Evolutionary conservation across 2,329 filamentous ascomycete genomes (phyloP).

Genomic region (Fusarium aywerte): DNA sequence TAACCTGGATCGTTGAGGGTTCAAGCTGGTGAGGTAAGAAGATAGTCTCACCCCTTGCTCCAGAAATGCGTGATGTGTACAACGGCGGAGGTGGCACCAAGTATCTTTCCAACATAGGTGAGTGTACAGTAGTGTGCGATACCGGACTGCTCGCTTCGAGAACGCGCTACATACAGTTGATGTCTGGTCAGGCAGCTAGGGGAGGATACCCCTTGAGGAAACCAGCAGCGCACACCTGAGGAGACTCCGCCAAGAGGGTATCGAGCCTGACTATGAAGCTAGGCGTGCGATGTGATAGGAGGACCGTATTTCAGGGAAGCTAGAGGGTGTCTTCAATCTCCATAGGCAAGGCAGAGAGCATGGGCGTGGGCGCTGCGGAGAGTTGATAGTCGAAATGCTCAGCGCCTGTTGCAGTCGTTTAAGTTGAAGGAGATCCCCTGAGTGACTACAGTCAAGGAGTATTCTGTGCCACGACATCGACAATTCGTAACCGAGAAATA

Average conservation of each 20-base stretch:
- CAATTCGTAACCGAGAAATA: background rate
- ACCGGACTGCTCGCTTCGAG: constrained; percentile 35
- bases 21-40: background rate
- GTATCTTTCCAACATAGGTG: constrained; percentile 10
- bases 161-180: constrained; percentile 25
- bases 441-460: background rate
- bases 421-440: constrained; percentile 40
- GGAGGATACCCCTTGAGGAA: constrained; percentile 25
- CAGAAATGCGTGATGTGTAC: background rate
- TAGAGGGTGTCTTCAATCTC: constrained; percentile 31
- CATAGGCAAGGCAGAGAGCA: constrained; percentile 35
- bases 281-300: constrained; percentile 29
- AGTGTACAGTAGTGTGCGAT: constrained; percentile 28
- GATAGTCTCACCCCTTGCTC: background rate
- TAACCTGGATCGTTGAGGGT: background rate
- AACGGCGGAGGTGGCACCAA: constrained; percentile 8
- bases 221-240: constrained; percentile 23
- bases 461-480: constrained; percentile 14
- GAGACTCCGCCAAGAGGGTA: constrained; percentile 29
- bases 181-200: constrained; percentile 30
- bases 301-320: constrained; percentile 11
- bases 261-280: constrained; percentile 26
- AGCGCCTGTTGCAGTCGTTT: constrained; percentile 26
- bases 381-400: constrained; percentile 21
- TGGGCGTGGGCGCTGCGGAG: constrained; percentile 26